Conservation (phyloP, 2,329 filamentous ascomycete species). For the Septoria petroselini region DNA sequence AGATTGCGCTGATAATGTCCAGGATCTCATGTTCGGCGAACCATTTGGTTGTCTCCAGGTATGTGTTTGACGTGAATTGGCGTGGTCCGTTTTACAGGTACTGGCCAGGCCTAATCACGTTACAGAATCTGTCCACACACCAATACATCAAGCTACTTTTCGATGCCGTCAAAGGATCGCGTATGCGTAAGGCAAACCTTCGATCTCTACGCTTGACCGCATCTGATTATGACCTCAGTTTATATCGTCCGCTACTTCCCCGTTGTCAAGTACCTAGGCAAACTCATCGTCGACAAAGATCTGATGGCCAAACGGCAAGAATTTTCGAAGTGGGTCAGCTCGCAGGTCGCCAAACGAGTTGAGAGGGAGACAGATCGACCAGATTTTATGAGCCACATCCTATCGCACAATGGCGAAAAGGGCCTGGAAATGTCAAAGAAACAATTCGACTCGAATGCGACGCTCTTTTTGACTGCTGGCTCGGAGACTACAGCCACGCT, state of each 20-base stretch:
- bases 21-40: constrained; percentile 28
- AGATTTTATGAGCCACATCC: constrained; percentile 51
- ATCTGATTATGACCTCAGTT: background rate
- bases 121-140: constrained; percentile 30
- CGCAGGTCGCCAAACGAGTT: constrained; percentile 31
- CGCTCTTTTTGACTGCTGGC: constrained; percentile 49
- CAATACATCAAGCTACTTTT: constrained; percentile 32
- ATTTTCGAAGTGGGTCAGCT: constrained; percentile 28
- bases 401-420: constrained; percentile 42
- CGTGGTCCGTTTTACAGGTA: constrained; percentile 31
- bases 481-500: constrained; percentile 53
- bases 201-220: background rate
- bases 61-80: too few relatives aligned
- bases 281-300: constrained; percentile 24
- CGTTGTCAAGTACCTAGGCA: constrained; percentile 24
- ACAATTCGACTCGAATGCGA: constrained; percentile 44
- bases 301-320: constrained; percentile 26
- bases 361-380: constrained; percentile 33
- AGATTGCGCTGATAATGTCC: too few relatives aligned
- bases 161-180: constrained; percentile 30
- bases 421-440: constrained; percentile 25
- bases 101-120: constrained; percentile 15
- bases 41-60: constrained; percentile 26
- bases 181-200: constrained; percentile 14
- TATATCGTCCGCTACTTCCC: constrained; percentile 33